These are phyloP conservation scores for Penicillium sp. DNA, from an alignment of 2,329 filamentous ascomycete species.

Conservation along the genomic window DNA sequence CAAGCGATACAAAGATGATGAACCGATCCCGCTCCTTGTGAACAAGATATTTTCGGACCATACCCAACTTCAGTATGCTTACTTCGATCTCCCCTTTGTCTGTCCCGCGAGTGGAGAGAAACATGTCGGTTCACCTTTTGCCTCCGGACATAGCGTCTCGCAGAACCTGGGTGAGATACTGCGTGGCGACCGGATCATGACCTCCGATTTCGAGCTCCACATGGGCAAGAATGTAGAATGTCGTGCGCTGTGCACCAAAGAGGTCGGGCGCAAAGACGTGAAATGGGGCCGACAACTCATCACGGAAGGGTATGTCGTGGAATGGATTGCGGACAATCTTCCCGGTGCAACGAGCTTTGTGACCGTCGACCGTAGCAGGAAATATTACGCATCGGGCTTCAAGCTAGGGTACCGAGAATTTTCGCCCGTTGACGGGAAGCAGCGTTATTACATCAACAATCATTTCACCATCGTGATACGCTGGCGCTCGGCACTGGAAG, in stretches of 20 bases:
- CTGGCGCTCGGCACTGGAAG: constrained; percentile 72
- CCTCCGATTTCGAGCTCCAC: constrained; percentile 79
- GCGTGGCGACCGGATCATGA: constrained; percentile 82
- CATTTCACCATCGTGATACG: constrained; percentile 85
- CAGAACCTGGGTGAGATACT: constrained; percentile 87
- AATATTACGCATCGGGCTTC: constrained; percentile 90
- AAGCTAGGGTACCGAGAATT: constrained; percentile 80
- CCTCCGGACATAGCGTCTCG: constrained; percentile 77
- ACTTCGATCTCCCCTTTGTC: constrained; percentile 85
- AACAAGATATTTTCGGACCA: constrained; percentile 93
- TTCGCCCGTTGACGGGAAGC: constrained; percentile 62
- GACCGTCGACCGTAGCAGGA: constrained; percentile 79
- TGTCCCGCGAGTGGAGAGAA: constrained; percentile 75
- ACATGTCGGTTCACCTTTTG: constrained; percentile 68
- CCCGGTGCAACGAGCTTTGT: constrained; percentile 89
- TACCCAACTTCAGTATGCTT: constrained; percentile 89
- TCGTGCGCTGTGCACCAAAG: constrained; percentile 71
- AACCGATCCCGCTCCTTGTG: constrained; percentile 81
- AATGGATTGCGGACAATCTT: constrained; percentile 93
- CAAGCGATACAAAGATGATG: constrained; percentile 75
- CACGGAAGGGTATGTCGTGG: constrained; percentile 79
- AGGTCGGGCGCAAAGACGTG: constrained; percentile 68
- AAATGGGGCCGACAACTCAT: constrained; percentile 73
- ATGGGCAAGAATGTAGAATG: constrained; percentile 79
- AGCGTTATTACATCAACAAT: constrained; percentile 80